Percentiles rank a stretch among this genome's conserved stretches.
Evolutionary conservation across 495 filamentous ascomycete genomes (phyloP).

Genomic region (Penicillium angulare): DNA sequence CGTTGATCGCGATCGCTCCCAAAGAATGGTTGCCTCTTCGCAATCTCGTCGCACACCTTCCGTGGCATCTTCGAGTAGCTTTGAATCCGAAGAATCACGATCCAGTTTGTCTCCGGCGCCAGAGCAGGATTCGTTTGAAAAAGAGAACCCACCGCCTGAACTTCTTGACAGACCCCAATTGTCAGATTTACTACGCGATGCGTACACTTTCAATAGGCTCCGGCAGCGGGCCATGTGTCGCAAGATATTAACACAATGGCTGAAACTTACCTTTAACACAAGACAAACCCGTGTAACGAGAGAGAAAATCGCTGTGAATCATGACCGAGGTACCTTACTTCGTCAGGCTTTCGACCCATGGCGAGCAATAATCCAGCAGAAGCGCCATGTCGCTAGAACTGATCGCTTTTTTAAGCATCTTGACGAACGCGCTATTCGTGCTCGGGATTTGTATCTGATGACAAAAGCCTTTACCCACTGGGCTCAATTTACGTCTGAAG

Average conservation of each 20-base stretch:
- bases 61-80: slow-evolving; percentile 22
- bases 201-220: slow-evolving; percentile 57
- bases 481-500: slow-evolving; percentile 61
- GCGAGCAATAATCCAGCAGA: slow-evolving; percentile 49
- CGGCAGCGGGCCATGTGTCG: slow-evolving; percentile 47
- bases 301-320: slow-evolving; percentile 46
- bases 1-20: slow-evolving; percentile 38
- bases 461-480: slow-evolving; percentile 75
- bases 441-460: slow-evolving; percentile 64
- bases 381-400: slow-evolving; percentile 47
- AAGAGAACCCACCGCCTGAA: slow-evolving; percentile 32
- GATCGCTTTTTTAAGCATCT: slow-evolving; percentile 61
- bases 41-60: slow-evolving; percentile 20
- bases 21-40: slow-evolving; percentile 27
- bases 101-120: slow-evolving; percentile 24
- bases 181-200: slow-evolving; percentile 57
- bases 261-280: slow-evolving; percentile 46
- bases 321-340: slow-evolving; percentile 53
- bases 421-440: slow-evolving; percentile 58
- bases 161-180: slow-evolving; percentile 52
- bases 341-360: slow-evolving; percentile 58
- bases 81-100: slow-evolving; percentile 24
- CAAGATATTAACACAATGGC: slow-evolving; percentile 52
- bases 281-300: slow-evolving; percentile 46
- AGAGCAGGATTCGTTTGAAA: slow-evolving; percentile 28